Evolutionary conservation across 2,329 filamentous ascomycete genomes (phyloP).

Genomic region (Venturia asperata): DNA sequence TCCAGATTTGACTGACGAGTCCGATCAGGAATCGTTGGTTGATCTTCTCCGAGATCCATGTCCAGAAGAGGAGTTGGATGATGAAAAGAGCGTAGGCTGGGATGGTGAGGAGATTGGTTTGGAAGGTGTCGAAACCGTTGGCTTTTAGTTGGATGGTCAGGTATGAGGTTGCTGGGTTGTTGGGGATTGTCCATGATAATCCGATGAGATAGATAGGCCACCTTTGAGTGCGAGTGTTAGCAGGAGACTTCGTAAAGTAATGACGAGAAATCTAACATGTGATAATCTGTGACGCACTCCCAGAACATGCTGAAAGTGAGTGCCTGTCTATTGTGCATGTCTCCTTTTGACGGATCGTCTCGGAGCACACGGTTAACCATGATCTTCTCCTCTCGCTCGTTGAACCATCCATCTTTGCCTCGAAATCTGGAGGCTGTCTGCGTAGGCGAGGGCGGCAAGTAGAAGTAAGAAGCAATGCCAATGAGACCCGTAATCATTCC

Average conservation of each 20-base stretch:
- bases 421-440: slow-evolving; percentile 56
- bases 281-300: slow-evolving; percentile 46
- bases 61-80: slow-evolving; percentile 44
- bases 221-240: not conserved
- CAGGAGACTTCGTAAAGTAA: not conserved
- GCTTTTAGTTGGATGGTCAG: slow-evolving; percentile 32
- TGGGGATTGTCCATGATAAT: slow-evolving; percentile 32
- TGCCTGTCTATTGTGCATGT: slow-evolving; percentile 55
- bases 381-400: slow-evolving; percentile 60
- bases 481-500: slow-evolving; percentile 28
- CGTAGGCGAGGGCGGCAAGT: slow-evolving; percentile 45
- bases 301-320: slow-evolving; percentile 43
- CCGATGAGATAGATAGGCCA: slow-evolving; percentile 34
- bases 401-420: slow-evolving; percentile 59
- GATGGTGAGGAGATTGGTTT: slow-evolving; percentile 31
- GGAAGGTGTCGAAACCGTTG: slow-evolving; percentile 32
- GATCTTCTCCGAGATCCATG: slow-evolving; percentile 43
- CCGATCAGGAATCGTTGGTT: slow-evolving; percentile 46
- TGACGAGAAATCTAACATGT: slow-evolving; percentile 40
- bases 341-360: slow-evolving; percentile 51
- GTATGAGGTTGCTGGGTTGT: slow-evolving; percentile 29
- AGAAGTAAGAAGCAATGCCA: slow-evolving; percentile 27
- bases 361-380: slow-evolving; percentile 58
- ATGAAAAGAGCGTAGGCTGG: slow-evolving; percentile 43
- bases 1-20: slow-evolving; percentile 35